phyloP scores from a whole-genome alignment of 768 basidiomycete genomes.

The Dioszegia aurantiaca region DNA sequence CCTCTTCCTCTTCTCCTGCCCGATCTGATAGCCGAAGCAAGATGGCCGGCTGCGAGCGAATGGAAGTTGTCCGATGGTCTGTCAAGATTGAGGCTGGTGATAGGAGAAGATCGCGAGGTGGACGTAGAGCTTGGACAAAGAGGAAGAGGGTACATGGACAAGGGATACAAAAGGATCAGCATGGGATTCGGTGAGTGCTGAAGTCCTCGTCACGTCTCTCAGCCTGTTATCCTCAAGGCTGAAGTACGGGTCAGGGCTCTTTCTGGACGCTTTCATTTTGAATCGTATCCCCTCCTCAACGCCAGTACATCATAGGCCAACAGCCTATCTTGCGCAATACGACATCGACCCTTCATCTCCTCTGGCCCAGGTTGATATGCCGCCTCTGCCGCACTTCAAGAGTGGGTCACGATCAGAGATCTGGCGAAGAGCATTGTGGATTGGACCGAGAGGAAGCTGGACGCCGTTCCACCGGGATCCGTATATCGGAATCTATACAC shows the following conservation, averaged over 20 bases:
- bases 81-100: slow-evolving; percentile 11
- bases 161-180: slow-evolving; percentile 31
- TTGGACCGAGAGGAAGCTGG: slow-evolving; percentile 43
- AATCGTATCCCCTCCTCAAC: slow-evolving; percentile 27
- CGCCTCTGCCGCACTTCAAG: slow-evolving; percentile 30
- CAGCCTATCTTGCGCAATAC: slow-evolving; percentile 47
- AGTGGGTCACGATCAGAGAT: slow-evolving; percentile 30
- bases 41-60: slow-evolving; percentile 27
- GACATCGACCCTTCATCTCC: slow-evolving; percentile 36
- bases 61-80: slow-evolving; percentile 31
- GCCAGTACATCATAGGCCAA: slow-evolving; percentile 22
- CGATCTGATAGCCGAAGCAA: slow-evolving; percentile 17
- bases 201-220: too few species aligned
- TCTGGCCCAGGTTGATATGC: slow-evolving; percentile 21
- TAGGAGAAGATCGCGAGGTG: slow-evolving; percentile 33
- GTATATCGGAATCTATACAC: slow-evolving; percentile 44
- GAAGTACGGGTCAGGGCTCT: slow-evolving; percentile 34
- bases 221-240: too few species aligned
- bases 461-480: slow-evolving; percentile 50
- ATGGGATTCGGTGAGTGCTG: slow-evolving; percentile 48
- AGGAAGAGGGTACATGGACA: slow-evolving; percentile 46
- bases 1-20: slow-evolving; percentile 29
- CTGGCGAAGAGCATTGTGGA: slow-evolving; percentile 47
- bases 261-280: slow-evolving; percentile 50
- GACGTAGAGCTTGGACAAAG: slow-evolving; percentile 44